These are phyloP conservation scores for Eurotiales sp. DNA, from an alignment of 2,329 filamentous ascomycete genomes.

Conservation along the genomic window DNA sequence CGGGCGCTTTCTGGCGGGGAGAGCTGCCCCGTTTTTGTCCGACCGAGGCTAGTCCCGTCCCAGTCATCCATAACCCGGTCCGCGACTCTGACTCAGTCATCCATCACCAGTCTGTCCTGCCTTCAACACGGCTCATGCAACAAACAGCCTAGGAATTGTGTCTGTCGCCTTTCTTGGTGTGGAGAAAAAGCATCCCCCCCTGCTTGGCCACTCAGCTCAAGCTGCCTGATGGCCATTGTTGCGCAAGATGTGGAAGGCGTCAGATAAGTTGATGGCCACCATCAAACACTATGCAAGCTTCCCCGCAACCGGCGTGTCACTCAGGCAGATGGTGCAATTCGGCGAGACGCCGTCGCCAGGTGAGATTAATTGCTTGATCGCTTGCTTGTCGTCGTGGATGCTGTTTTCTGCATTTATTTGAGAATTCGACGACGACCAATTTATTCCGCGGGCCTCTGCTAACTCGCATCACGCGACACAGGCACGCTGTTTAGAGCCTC, in stretches of 20 bases:
- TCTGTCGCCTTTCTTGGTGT: too few species aligned
- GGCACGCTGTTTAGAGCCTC: slow-evolving; percentile 96
- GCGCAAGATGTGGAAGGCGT: slow-evolving; percentile 80
- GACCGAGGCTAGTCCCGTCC: slow-evolving; percentile 1
- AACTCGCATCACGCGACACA: slow-evolving; percentile 32
- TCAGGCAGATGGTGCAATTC: slow-evolving; percentile 99
- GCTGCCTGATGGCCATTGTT: slow-evolving; percentile 14
- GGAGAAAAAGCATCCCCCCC: too few species aligned
- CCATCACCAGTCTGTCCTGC: too few species aligned
- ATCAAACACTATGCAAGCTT: slow-evolving; percentile 97
- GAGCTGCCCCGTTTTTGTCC: slow-evolving; percentile 19
- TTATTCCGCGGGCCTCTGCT: too few species aligned
- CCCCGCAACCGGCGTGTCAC: slow-evolving; percentile 89
- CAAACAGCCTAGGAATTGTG: not conserved
- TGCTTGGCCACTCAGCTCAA: too few species aligned
- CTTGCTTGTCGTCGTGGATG: too few species aligned
- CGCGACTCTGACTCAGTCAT: not conserved
- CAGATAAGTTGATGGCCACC: slow-evolving; percentile 88
- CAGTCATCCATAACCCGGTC: not conserved
- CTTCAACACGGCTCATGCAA: too few species aligned
- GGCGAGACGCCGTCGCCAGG: slow-evolving; percentile 88
- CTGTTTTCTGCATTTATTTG: too few species aligned
- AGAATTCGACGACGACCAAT: too few species aligned
- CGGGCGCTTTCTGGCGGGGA: slow-evolving; percentile 7
- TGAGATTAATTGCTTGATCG: too few species aligned